phyloP scores from a whole-genome alignment of 331 rosid genomes.

The Malus hybrid region DNA sequence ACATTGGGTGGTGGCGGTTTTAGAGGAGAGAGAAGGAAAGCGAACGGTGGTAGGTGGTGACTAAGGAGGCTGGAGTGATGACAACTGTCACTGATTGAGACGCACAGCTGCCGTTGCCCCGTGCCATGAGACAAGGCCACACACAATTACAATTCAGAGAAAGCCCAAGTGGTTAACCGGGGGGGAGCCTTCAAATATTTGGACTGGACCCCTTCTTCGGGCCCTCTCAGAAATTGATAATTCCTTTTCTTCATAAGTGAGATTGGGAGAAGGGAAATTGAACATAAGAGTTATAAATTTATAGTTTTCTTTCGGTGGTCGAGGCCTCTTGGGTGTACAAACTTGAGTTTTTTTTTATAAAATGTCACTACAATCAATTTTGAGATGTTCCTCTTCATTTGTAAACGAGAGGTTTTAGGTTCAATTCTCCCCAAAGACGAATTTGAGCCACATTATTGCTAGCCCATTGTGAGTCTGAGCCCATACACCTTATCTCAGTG shows the following conservation, averaged over 20 bases:
- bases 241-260: no score
- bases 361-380: no score
- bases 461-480: no score
- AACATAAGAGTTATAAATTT: no score
- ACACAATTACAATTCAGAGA: not conserved
- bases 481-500: rapidly evolving
- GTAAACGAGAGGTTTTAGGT: no score
- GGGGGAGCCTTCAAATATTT: not conserved
- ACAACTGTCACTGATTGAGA: slow-evolving; percentile 18
- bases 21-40: not conserved
- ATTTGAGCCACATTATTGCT: no score
- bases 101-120: not conserved
- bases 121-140: not conserved
- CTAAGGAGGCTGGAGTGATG: not conserved
- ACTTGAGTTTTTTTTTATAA: no score
- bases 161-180: not conserved
- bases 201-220: not conserved
- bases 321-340: no score
- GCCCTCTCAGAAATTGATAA: not conserved
- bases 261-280: no score
- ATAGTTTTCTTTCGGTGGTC: no score
- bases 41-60: not conserved
- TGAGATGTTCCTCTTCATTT: no score
- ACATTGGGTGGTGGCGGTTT: slow-evolving; percentile 17
- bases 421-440: no score